Base-by-base conservation (phyloP, 257 asterid species). In the Solanum ahanhuiri region DNA sequence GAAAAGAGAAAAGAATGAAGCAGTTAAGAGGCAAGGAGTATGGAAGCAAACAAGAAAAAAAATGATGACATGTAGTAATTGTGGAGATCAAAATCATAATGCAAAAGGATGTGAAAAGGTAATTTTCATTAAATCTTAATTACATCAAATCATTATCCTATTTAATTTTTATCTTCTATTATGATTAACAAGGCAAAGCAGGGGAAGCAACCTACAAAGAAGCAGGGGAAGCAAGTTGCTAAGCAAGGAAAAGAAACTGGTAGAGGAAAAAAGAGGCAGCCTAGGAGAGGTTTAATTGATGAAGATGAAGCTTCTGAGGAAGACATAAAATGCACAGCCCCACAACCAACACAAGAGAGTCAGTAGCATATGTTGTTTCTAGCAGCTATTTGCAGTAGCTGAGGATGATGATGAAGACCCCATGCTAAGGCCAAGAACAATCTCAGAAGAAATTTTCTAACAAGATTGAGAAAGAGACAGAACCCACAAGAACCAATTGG, bases 341-440 rank as follows among this genome's bases (percentile, higher is more conserved):
- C 58, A 15, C 22, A 51, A 51, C 58, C 7, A 51, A 51, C 22
- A 51, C 60, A 51, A 51, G 60, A 51, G 8, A 51, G 60, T 15
- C 0, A 5, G 22, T 5, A 0, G 3, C 5, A 51, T 15, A 15
- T 51, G 18, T 0, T 51, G 20, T 0, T 51, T 51, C 3, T 51
- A 15, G 22, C 7, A 51, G 3, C 22, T 5, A 51, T 51, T 14
- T 43, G 15, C 0, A 14, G 8, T 51, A 51, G 58, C 6, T 15
- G 58, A 51, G 22, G 58, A 51, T 51, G 22, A 51, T 51, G 20
- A 51, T 51, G 8, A 51, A 51, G 58, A 15, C 58, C 22, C 58
- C 0, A 14, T 3, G 8, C 22, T 48, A 48, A 15, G 58, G 20
- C 7, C 8, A 15, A 51, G n/a, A 51, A 5, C 3, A 51, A 51